phyloP scores from a whole-genome alignment of 83 land plant species.

The Diphasiastrum complanatum region DNA sequence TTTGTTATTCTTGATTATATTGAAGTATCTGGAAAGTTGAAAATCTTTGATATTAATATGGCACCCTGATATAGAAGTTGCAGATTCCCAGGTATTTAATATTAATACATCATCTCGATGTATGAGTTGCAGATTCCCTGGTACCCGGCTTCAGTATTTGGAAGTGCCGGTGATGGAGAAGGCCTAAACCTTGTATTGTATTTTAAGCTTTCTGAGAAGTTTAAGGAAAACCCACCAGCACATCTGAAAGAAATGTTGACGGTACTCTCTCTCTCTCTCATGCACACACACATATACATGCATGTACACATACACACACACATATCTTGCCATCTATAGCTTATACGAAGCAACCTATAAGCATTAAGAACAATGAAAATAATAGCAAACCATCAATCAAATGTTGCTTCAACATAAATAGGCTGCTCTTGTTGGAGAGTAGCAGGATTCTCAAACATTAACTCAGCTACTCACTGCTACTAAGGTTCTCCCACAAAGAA shows the following conservation, averaged over 20 bases:
- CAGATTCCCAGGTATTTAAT: no score
- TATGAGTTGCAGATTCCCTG: constrained; percentile 43
- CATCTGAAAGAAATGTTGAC: constrained; percentile 52
- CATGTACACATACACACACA: background rate
- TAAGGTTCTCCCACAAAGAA: no score
- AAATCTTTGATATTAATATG: no score
- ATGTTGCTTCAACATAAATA: background rate
- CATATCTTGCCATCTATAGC: background rate
- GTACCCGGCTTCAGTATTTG: constrained; percentile 53
- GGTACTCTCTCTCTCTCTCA: constrained; percentile 39
- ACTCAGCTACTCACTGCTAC: no score
- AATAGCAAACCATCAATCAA: no score
- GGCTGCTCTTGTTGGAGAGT: background rate
- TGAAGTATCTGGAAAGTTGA: no score
- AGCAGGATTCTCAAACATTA: background rate
- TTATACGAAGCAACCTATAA: background rate
- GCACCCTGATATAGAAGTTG: no score
- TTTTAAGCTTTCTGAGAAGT: constrained; percentile 58
- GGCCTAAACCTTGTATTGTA: constrained; percentile 57
- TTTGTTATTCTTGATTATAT: no score
- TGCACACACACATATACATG: no score
- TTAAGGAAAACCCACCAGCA: constrained; percentile 44
- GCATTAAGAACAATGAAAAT: background rate
- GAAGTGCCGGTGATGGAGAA: constrained; percentile 49
- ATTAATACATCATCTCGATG: background rate